phyloP scores from a whole-genome alignment of 805 yeast species.

The Yarrowia alimentaria region DNA sequence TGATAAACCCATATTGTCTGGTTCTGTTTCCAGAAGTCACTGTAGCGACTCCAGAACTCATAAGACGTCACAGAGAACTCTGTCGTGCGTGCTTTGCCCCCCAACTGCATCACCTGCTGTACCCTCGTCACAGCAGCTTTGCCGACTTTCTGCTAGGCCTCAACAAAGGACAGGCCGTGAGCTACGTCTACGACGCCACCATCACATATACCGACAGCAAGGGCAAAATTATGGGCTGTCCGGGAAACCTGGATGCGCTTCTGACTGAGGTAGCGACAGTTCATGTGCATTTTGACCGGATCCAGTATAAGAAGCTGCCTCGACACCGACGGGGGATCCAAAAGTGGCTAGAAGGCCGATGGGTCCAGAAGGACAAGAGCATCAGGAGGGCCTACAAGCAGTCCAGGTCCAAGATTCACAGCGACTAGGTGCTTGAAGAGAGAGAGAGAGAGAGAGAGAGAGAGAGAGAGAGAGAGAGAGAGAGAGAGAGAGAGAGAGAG shows the following conservation, averaged over 20 bases:
- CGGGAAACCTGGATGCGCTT: constrained; percentile 24
- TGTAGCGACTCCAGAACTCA: constrained; percentile 41
- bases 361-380: constrained; percentile 64
- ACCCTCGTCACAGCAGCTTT: constrained; percentile 62
- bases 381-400: constrained; percentile 12
- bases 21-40: constrained; percentile 85
- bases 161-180: constrained; percentile 33
- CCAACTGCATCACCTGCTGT: constrained; percentile 56
- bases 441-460: no score
- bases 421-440: no score
- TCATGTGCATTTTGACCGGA: constrained; percentile 29
- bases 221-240: constrained; percentile 29
- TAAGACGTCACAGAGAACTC: constrained; percentile 52
- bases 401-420: constrained; percentile 44
- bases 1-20: constrained; percentile 49
- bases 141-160: constrained; percentile 35
- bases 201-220: constrained; percentile 42
- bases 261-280: constrained; percentile 31
- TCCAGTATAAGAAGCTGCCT: constrained; percentile 31
- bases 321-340: constrained; percentile 37
- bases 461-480: no score
- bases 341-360: constrained; percentile 70
- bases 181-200: constrained; percentile 55
- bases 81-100: constrained; percentile 63
- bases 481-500: no score